Percentiles rank a stretch among this genome's conserved stretches.
These are phyloP conservation scores for Irpex sp. DNA, from an alignment of 1,284 basidiomycete species.

Conservation along the genomic window DNA sequence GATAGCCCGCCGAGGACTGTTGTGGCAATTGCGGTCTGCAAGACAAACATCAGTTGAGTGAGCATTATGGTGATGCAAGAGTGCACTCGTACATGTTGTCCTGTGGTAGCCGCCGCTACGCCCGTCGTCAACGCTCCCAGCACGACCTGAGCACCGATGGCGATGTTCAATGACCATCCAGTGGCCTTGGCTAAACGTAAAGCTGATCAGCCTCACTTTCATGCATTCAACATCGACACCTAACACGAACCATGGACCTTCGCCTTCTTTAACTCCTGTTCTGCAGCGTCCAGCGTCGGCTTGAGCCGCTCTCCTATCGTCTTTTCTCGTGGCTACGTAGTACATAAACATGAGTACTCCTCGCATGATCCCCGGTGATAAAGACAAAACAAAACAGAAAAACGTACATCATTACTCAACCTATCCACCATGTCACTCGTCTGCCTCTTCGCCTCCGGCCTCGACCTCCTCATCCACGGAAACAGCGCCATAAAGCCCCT, in stretches of 20 bases:
- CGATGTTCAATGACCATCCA: constrained; percentile 49
- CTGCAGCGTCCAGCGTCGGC: constrained; percentile 30
- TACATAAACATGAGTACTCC: not conserved
- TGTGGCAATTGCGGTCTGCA: constrained; percentile 30
- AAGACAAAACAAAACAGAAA: not conserved
- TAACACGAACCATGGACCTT: constrained; percentile 20
- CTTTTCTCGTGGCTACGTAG: constrained; percentile 10
- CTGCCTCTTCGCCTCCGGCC: not conserved
- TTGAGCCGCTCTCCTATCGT: constrained; percentile 28
- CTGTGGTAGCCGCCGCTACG: constrained; percentile 47
- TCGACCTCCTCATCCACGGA: not conserved
- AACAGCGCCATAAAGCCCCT: not conserved
- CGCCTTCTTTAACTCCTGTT: constrained; percentile 19
- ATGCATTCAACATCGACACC: not conserved
- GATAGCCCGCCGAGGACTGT: constrained; percentile 46
- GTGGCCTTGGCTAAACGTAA: constrained; percentile 39
- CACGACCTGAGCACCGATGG: constrained; percentile 53
- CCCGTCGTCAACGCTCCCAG: constrained; percentile 68
- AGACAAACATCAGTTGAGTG: not conserved
- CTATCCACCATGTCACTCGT: not conserved
- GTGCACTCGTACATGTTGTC: constrained; percentile 27
- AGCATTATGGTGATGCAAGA: not conserved
- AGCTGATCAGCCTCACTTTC: not conserved
- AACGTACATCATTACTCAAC: not conserved
- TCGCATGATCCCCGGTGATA: not conserved